Evolutionary conservation across 1,284 basidiomycete genomes (phyloP).

Genomic region (Naganishia sp.): DNA sequence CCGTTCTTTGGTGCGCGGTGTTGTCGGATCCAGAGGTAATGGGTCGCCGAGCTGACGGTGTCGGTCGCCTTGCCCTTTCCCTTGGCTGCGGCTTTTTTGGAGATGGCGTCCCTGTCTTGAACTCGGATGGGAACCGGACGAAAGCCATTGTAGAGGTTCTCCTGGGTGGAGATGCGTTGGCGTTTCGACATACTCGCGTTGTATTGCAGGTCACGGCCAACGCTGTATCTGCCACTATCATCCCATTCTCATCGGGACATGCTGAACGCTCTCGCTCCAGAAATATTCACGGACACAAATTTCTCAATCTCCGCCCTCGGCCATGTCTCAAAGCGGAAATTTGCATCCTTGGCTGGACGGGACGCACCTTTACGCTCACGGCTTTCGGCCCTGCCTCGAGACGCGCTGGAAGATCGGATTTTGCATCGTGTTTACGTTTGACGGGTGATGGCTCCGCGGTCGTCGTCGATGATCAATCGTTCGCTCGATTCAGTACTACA

Average conservation of each 20-base stretch:
- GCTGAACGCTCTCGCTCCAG: conserved; percentile 11
- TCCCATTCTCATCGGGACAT: no score
- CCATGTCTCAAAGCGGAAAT: not conserved
- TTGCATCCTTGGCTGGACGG: conserved; percentile 1
- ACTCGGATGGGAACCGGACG: conserved; percentile 18
- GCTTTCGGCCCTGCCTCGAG: not conserved
- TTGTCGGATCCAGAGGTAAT: conserved; percentile 33
- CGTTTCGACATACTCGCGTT: conserved; percentile 12
- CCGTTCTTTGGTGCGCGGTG: conserved; percentile 16
- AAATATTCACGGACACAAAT: conserved; percentile 5
- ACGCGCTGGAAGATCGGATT: not conserved
- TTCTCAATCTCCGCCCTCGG: not conserved
- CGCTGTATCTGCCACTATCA: not conserved
- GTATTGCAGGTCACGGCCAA: not conserved
- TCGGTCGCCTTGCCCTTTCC: conserved; percentile 14
- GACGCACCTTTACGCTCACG: no score
- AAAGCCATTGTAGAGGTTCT: conserved; percentile 14
- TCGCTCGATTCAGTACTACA: no score
- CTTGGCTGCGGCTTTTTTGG: not conserved
- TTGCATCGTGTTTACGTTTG: conserved; percentile 8
- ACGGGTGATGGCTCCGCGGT: not conserved
- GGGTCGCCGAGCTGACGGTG: not conserved
- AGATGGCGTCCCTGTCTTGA: conserved; percentile 5
- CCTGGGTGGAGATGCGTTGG: conserved; percentile 8
- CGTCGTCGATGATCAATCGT: not conserved